Conservation (phyloP, 2,329 filamentous ascomycete genomes). For the Fusarium sp. region DNA sequence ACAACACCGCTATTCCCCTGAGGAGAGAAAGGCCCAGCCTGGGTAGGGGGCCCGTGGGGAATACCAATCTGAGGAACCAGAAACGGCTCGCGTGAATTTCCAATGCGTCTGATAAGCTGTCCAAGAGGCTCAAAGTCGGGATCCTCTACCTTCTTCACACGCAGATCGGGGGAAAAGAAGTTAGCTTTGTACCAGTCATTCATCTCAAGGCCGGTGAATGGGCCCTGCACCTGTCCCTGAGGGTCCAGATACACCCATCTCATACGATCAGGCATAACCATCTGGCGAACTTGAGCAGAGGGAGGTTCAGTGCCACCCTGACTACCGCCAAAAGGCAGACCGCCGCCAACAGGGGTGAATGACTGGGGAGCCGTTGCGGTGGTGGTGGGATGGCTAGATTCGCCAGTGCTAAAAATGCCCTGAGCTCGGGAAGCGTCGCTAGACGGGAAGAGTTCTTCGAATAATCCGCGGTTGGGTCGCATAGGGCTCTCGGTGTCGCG, state of each 20-base stretch:
- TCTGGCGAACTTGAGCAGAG: conserved; percentile 79
- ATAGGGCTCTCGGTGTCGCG: conserved; percentile 70
- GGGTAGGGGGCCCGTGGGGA: conserved; percentile 78
- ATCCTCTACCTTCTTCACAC: conserved; percentile 95
- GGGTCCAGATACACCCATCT: conserved; percentile 98
- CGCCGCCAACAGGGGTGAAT: conserved; percentile 49
- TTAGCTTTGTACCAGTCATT: conserved; percentile 99
- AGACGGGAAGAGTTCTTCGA: conserved; percentile 63
- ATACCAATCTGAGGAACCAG: conserved; percentile 97
- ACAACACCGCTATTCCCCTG: conserved; percentile 70
- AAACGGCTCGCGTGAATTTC: conserved; percentile 97
- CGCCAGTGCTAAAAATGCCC: conserved; percentile 51
- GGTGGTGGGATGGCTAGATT: conserved; percentile 49
- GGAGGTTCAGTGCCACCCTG: conserved; percentile 58
- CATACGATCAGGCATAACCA: conserved; percentile 99
- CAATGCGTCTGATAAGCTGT: conserved; percentile 92
- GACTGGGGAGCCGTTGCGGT: conserved; percentile 48
- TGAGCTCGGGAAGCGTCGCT: conserved; percentile 48
- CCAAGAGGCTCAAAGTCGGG: conserved; percentile 93
- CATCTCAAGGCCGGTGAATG: conserved; percentile 97
- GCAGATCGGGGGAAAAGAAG: conserved; percentile 93
- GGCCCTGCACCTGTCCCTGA: conserved; percentile 89
- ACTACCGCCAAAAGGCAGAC: conserved; percentile 50
- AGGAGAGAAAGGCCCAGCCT: conserved; percentile 59
- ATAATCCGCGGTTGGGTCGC: conserved; percentile 61